phyloP scores from a whole-genome alignment of 805 yeast genomes.

The Vanderwaltozyma yarrowii region DNA sequence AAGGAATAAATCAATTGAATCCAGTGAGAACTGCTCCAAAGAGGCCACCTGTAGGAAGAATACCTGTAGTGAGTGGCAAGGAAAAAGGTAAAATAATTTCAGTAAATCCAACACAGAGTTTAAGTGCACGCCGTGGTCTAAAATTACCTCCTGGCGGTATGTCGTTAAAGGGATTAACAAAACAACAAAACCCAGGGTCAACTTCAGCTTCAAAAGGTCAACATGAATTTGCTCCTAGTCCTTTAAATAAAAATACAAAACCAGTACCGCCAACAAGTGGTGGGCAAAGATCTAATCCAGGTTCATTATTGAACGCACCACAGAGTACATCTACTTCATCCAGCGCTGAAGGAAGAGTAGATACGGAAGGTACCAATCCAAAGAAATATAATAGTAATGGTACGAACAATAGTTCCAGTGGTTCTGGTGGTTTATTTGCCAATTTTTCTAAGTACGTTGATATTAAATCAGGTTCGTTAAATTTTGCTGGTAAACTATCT shows the following conservation, averaged over 20 bases:
- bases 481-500: constrained; percentile 89
- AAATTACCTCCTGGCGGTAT: constrained; percentile 41
- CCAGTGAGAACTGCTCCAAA: constrained; percentile 23
- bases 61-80: background rate
- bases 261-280: constrained; percentile 4
- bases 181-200: constrained; percentile 5
- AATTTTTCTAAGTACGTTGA: constrained; percentile 75
- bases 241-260: constrained; percentile 14
- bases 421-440: constrained; percentile 54
- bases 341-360: constrained; percentile 17
- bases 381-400: constrained; percentile 5
- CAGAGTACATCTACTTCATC: constrained; percentile 29
- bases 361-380: constrained; percentile 23
- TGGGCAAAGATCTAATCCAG: constrained; percentile 24
- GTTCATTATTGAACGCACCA: constrained; percentile 21
- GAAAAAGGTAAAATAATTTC: too few relatives aligned
- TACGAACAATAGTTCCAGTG: constrained; percentile 16
- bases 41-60: constrained; percentile 9
- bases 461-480: constrained; percentile 82
- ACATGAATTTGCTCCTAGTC: constrained; percentile 24
- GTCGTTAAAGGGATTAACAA: constrained; percentile 20
- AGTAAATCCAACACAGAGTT: constrained; percentile 43
- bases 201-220: constrained; percentile 9
- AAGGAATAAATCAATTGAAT: constrained; percentile 10
- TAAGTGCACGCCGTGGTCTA: constrained; percentile 80